Evolutionary conservation across 768 basidiomycete genomes (phyloP).

Genomic region (Gloeophyllum trabeum): DNA sequence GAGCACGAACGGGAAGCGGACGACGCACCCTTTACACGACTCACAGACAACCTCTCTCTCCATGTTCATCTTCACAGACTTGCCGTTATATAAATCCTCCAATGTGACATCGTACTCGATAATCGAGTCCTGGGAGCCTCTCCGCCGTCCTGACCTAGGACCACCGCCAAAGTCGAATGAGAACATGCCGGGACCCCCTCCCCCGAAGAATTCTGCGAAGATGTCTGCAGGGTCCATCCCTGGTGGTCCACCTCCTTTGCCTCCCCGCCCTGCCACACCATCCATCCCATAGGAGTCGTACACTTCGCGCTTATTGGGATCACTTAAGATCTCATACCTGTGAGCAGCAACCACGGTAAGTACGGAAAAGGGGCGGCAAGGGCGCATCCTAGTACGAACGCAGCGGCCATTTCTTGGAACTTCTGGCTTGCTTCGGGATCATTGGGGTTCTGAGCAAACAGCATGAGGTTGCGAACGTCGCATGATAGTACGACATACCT

Average conservation of each 20-base stretch:
- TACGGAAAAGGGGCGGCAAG: neutral
- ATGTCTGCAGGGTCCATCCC: slow-evolving; percentile 56
- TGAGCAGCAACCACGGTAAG: slow-evolving; percentile 1
- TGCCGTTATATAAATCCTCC: slow-evolving; percentile 90
- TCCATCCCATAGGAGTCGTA: slow-evolving; percentile 74
- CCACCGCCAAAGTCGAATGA: slow-evolving; percentile 44
- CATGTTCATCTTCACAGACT: slow-evolving; percentile 79
- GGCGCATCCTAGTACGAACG: slow-evolving; percentile 36
- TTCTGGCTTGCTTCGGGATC: slow-evolving; percentile 73
- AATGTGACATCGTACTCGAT: slow-evolving; percentile 79
- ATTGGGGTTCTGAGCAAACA: slow-evolving; percentile 63
- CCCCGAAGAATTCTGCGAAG: slow-evolving; percentile 65
- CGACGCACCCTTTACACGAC: slow-evolving; percentile 65
- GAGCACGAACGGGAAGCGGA: slow-evolving; percentile 4
- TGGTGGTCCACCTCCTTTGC: slow-evolving; percentile 23
- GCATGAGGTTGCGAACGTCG: neutral
- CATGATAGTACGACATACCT: slow-evolving; percentile 26
- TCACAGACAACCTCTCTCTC: slow-evolving; percentile 77
- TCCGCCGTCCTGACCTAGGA: slow-evolving; percentile 26
- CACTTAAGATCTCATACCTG: slow-evolving; percentile 78
- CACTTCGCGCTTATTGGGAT: slow-evolving; percentile 50
- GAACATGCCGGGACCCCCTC: slow-evolving; percentile 40
- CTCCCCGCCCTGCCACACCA: slow-evolving; percentile 39
- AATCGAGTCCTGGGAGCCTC: slow-evolving; percentile 60
- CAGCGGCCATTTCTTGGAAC: slow-evolving; percentile 85